Conservation (phyloP, 441 rosid species). For the Erodium moschatum region DNA sequence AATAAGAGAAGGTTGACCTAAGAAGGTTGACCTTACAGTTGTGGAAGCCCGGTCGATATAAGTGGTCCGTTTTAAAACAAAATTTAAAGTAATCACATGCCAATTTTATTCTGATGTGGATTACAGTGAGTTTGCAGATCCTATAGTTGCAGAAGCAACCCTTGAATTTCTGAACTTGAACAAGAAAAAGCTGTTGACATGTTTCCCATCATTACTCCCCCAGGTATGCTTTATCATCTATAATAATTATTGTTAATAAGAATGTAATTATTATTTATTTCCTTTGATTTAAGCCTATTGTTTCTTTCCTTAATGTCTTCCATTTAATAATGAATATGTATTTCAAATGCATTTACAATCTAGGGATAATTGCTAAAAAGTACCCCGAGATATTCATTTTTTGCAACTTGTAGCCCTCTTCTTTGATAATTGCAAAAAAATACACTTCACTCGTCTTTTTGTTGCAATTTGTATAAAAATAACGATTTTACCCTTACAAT, state of each 20-base stretch:
- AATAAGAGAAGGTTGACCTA: no score
- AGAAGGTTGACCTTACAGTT: no score
- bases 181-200: slow-evolving; percentile 50
- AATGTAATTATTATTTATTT: not conserved
- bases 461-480: no score
- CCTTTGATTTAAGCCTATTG: not conserved
- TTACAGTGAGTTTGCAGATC: slow-evolving; percentile 90
- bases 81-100: not conserved
- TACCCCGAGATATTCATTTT: not conserved
- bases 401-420: no score
- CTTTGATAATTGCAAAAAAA: no score
- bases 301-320: not conserved
- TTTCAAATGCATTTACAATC: not conserved
- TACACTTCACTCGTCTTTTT: no score
- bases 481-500: no score
- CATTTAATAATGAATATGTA: not conserved
- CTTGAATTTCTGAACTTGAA: slow-evolving; percentile 68
- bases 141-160: slow-evolving; percentile 81
- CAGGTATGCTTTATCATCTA: slow-evolving; percentile 43
- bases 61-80: no score
- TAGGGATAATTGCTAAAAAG: not conserved
- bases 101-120: slow-evolving; percentile 29
- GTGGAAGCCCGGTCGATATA: no score
- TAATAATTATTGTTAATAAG: slow-evolving; percentile 12
- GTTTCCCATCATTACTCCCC: slow-evolving; percentile 68